Base-by-base conservation (phyloP, 805 yeast genomes). In the Metschnikowia matae region DNA sequence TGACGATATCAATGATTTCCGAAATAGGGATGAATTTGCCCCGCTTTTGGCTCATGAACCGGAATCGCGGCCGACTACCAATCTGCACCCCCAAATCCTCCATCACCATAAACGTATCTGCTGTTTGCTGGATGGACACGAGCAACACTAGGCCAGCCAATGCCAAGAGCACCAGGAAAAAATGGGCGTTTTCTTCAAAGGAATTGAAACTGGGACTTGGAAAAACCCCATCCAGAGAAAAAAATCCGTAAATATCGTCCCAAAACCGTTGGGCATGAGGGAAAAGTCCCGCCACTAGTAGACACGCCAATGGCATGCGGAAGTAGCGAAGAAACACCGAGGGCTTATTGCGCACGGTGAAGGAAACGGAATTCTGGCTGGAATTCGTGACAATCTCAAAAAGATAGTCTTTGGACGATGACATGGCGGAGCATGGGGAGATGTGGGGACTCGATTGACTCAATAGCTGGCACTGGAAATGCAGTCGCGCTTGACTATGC, bases 1-100 rank as follows among this genome's bases (percentile, higher is more conserved):
- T 82, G 0, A 85, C 79, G 10, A 87, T 64, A 62, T 87, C 92
- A 3, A 79, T 75, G 46, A 87, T 74, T 41, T 71, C 71, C 42
- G 76, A 78, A 36, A 74, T 66, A 0, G 90, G 85, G 10, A 85
- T 74, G 62, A 87, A 85, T 26, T 67, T 57, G 37, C 64, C 64
- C n/a, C 50, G 51, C 17, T 56, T 57, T n/a, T 59, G 38, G 35
- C 44, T 54, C 23, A 48, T 38, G 13, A 51, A 50, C 23, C 49
- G 31, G 54, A 59, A 58, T 38, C 49, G 34, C n/a, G 53, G 40
- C 37, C 39, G 55, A 18, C 73, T 62, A 15, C 66, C 60, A 10
- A 78, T 54, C 52, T 81, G 83, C 3, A 81, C 55, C 0, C 84
- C 85, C 40, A 79, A 62, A 23, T 70, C 70, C 52, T 69, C 68